These are phyloP conservation scores for Phyllosticta citrichinensis DNA, from an alignment of 2,329 filamentous ascomycete species.

Conservation along the genomic window DNA sequence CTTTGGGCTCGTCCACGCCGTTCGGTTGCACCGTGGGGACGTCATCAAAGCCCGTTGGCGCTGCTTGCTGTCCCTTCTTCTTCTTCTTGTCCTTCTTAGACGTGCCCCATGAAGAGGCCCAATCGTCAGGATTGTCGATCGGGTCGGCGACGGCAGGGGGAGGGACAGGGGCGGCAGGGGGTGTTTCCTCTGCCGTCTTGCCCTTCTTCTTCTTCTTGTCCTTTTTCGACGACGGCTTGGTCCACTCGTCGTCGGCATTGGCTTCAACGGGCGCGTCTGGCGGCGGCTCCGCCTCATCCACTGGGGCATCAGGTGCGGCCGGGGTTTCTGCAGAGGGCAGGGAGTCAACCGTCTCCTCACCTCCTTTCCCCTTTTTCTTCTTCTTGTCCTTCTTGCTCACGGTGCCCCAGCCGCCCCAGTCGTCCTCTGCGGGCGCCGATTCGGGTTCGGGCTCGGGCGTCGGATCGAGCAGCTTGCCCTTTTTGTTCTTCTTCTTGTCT, in stretches of 20 bases:
- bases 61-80: constrained; percentile 22
- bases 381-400: constrained; percentile 15
- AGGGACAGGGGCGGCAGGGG: constrained; percentile 14
- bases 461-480: constrained; percentile 25
- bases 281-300: not conserved
- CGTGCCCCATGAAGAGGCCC: constrained; percentile 18
- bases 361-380: constrained; percentile 19
- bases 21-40: constrained; percentile 12
- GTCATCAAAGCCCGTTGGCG: constrained; percentile 22
- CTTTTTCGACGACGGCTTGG: not conserved
- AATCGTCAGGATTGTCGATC: constrained; percentile 19
- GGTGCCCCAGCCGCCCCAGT: constrained; percentile 9
- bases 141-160: constrained; percentile 16
- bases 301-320: not conserved
- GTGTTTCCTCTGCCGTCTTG: constrained; percentile 12
- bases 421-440: constrained; percentile 17
- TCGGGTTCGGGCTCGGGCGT: constrained; percentile 13
- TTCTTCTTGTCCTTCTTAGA: constrained; percentile 24
- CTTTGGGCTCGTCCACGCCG: constrained; percentile 1
- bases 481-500: constrained; percentile 40
- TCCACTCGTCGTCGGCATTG: not conserved
- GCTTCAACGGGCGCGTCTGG: constrained; percentile 9
- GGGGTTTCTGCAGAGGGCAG: not conserved
- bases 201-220: not conserved
- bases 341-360: not conserved